Evolutionary conservation across 2,329 filamentous ascomycete genomes (phyloP), one percentile per base, ranked within the genome.

Genomic region (Ceratocystiopsis brevicomis): DNA sequence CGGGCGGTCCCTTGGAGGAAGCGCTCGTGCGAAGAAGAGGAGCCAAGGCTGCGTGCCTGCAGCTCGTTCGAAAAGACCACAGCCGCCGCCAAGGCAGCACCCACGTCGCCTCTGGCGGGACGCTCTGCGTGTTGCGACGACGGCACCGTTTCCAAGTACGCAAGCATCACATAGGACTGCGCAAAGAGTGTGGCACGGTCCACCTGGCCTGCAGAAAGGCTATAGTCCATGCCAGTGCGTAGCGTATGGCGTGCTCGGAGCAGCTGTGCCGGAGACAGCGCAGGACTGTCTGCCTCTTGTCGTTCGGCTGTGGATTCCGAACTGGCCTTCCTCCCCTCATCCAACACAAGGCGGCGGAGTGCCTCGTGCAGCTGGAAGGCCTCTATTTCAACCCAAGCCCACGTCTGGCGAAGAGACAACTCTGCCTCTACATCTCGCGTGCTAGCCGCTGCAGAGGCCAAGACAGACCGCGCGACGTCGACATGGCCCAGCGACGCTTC

Each of bases 351-450:
- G 6, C 60, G 59, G 11, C 51, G 50, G 8, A 61, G 47, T 3
- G 66, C 64, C 14, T 53, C 44, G 0, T 50, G 37, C 11, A 57
- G 57, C 17, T 61, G 52, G 1, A 57, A 57, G 10, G 52, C 52
- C 13, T 63, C 59, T 4, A 90, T 59, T n/a, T 74, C 68, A 49
- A 78, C 66, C 77, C 79, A 86, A 1, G 77, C 64, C 70, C 76
- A 81, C 2, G 69, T 68, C 43, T 69, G 67, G 65, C 71, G 73
- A 2, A 84, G 57, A 2, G 49, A 9, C 50, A 50, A 33, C 38
- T 45, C 34, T 43, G 40, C 32, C 52, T 49, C 34, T 40, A 30
- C 18, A 48, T 39, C 47, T 41, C 30, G 64, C 42, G 54, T 56
- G 18, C 60, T 3, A 79, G 54, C 3, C 67, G 50, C 46, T 56